Conservation (phyloP, 2,329 filamentous ascomycete species). For the Aspergillus transmontanensis region DNA sequence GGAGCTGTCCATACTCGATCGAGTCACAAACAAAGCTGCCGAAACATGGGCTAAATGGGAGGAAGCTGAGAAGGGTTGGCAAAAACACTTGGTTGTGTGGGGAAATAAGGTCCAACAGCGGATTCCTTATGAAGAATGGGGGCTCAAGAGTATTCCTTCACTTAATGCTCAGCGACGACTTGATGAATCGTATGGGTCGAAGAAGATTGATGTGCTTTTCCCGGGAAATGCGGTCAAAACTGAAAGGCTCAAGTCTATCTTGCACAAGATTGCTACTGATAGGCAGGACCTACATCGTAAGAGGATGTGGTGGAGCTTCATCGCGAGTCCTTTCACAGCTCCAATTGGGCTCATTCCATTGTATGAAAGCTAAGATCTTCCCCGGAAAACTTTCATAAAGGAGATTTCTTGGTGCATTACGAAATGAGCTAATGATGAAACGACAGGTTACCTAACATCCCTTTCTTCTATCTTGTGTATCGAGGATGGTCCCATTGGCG, state of each 20-base stretch:
- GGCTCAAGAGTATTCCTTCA: conserved; percentile 88
- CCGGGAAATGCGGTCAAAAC: conserved; percentile 70
- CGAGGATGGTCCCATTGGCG: conserved; percentile 88
- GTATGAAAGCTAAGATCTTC: conserved; percentile 55
- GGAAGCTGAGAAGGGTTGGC: conserved; percentile 80
- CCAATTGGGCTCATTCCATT: conserved; percentile 84
- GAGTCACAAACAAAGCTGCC: conserved; percentile 69
- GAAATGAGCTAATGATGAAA: not conserved
- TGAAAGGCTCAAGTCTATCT: conserved; percentile 64
- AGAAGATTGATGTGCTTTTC: conserved; percentile 69
- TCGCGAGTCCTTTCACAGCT: conserved; percentile 78
- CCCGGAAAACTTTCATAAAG: not conserved
- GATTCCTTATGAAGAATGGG: conserved; percentile 98
- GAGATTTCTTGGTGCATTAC: not conserved
- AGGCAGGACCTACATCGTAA: conserved; percentile 75
- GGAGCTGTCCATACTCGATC: conserved; percentile 66
- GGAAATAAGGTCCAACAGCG: conserved; percentile 83
- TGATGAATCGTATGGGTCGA: conserved; percentile 65
- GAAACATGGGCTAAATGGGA: conserved; percentile 87
- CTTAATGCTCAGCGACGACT: conserved; percentile 67
- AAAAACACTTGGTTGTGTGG: conserved; percentile 80
- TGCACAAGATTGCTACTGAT: conserved; percentile 75
- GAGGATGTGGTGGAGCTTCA: conserved; percentile 76
- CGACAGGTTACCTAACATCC: conserved; percentile 80
- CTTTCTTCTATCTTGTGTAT: conserved; percentile 95